phyloP scores from a whole-genome alignment of 345 rosid genomes.

The Leavenworthia alabamica region DNA sequence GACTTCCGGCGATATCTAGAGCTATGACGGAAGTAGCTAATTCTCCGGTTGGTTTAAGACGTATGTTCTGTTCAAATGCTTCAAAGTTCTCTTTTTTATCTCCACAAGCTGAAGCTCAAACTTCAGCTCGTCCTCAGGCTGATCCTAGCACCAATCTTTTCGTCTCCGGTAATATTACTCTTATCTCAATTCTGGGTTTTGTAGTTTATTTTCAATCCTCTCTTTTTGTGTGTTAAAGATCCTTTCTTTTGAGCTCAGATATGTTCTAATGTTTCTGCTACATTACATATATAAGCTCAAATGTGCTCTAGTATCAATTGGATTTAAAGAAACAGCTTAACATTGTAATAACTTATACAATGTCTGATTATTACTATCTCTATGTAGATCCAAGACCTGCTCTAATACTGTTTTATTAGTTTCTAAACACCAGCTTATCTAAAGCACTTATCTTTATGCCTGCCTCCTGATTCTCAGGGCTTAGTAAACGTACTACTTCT shows the following conservation, averaged over 20 bases:
- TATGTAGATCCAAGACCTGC: background rate
- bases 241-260: too few relatives aligned
- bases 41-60: slow-evolving; percentile 41
- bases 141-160: slow-evolving; percentile 76
- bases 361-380: background rate
- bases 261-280: background rate
- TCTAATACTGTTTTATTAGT: background rate
- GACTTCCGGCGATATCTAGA: slow-evolving; percentile 29
- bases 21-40: slow-evolving; percentile 38
- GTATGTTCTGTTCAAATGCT: slow-evolving; percentile 47
- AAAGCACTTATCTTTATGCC: too few relatives aligned
- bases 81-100: slow-evolving; percentile 36
- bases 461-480: slow-evolving; percentile 58
- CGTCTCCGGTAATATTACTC: slow-evolving; percentile 43
- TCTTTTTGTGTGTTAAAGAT: too few relatives aligned
- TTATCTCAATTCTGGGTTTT: background rate
- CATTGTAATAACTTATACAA: too few relatives aligned
- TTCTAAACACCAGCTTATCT: too few relatives aligned
- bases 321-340: too few relatives aligned
- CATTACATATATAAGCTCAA: too few relatives aligned
- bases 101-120: slow-evolving; percentile 28
- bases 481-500: slow-evolving; percentile 67
- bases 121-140: slow-evolving; percentile 53
- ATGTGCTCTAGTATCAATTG: background rate
- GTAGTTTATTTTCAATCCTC: background rate